These are phyloP conservation scores for Angophora floribunda DNA, from an alignment of 345 rosid genomes.

Conservation along the genomic window DNA sequence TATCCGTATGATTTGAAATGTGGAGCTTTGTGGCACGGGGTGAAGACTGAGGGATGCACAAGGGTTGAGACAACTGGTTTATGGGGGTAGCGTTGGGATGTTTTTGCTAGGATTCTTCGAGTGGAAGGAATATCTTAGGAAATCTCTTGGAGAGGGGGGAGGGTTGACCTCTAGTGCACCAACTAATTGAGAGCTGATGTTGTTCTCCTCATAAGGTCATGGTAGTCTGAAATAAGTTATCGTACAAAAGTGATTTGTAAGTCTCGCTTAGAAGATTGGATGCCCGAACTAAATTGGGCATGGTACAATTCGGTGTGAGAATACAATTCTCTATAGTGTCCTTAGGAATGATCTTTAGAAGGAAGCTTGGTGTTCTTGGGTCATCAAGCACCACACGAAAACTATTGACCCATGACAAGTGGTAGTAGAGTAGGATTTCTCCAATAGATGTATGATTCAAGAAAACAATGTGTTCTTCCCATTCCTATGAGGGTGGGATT, in stretches of 20 bases:
- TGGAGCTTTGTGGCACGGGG: not conserved
- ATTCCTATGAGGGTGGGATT: not conserved
- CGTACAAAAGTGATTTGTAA: no score
- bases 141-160: no score
- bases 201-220: no score
- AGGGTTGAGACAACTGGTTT: not conserved
- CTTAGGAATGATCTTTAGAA: no score
- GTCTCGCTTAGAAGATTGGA: no score
- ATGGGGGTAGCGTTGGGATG: rapidly evolving
- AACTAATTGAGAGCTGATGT: no score
- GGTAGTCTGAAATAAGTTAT: no score
- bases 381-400: not conserved
- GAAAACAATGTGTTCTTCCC: not conserved
- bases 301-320: no score
- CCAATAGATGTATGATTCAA: not conserved
- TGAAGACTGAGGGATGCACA: not conserved
- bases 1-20: not conserved
- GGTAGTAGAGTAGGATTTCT: not conserved
- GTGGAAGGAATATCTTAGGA: not conserved
- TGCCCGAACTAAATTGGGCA: no score
- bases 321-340: no score
- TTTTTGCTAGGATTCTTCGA: not conserved
- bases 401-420: rapidly evolving
- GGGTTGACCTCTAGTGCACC: no score
- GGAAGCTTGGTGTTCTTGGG: no score